phyloP scores from a whole-genome alignment of 192 early-diverging fungal species.

The Chytriomyces confervae region DNA sequence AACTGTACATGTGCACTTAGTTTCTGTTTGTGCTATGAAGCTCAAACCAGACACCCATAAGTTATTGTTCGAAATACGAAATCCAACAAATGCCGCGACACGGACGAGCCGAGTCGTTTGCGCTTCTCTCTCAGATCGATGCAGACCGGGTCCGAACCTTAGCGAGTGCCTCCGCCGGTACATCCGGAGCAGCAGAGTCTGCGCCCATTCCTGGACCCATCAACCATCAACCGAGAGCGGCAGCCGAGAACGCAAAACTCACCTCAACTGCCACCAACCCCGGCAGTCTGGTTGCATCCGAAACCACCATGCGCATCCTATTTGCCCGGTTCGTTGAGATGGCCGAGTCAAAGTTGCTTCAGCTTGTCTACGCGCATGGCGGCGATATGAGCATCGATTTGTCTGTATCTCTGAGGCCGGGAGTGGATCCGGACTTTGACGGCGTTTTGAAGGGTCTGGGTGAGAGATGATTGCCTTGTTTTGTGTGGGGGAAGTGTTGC shows the following conservation, averaged over 20 bases:
- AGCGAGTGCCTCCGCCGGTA: too few relatives aligned
- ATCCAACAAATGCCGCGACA: neutral
- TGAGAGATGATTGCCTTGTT: too few relatives aligned
- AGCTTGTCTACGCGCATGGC: constrained; percentile 28
- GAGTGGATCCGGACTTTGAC: constrained; percentile 79
- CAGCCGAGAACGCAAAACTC: too few relatives aligned
- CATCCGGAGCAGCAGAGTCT: too few relatives aligned
- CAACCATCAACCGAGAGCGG: too few relatives aligned
- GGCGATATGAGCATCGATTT: constrained; percentile 41
- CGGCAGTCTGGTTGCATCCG: neutral
- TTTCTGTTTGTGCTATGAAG: too few relatives aligned
- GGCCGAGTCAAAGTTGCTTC: constrained; percentile 39
- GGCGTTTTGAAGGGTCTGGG: constrained; percentile 78
- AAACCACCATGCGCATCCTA: constrained; percentile 28
- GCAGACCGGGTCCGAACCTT: neutral
- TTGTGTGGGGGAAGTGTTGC: too few relatives aligned
- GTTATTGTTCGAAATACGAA: too few relatives aligned
- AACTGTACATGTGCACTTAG: too few relatives aligned
- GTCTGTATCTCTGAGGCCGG: constrained; percentile 38
- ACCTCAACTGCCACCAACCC: too few relatives aligned
- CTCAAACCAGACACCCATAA: too few relatives aligned
- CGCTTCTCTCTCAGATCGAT: neutral
- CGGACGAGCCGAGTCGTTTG: neutral
- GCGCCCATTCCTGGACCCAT: too few relatives aligned
- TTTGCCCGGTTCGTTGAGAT: constrained; percentile 41